Evolutionary conservation across 2,329 filamentous ascomycete species (phyloP), one percentile per base, ranked within the genome.

Genomic region (Pseudophaeomoniella oleicola): DNA sequence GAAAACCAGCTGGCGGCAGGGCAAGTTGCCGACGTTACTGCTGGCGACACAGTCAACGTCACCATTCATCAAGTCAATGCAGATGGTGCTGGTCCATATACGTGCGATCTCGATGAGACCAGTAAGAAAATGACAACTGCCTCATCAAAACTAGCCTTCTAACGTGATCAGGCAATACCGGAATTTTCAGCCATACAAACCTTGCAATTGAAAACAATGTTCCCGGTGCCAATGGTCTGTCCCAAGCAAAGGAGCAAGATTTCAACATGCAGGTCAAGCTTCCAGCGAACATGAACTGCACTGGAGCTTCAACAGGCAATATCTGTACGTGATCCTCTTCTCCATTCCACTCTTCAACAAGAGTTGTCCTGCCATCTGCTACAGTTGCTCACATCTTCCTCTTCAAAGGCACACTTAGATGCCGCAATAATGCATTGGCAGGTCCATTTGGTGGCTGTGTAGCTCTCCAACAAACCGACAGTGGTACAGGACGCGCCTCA

Each of bases 11-110:
- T 57, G 11, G 48, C 53, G 18, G 49, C 47, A 10, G 50, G 50
- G 5, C 46, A 50, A 12, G 46, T 57, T 27, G 22, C 22, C 22
- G 22, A 27, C n/a, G 22, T 80, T 46, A 63, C 60, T 4, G 47
- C 60, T 0, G 75, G 75, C 34, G 76, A 75, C 39, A 46, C 63
- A 38, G 46, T 80, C 41, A 58, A 58, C 46, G 78, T 80, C 64
- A 78, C 72, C 2, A 60, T 79, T 6, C 75, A 78, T 57, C 75
- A 79, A 53, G 73, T 80, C 52, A 80, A 79, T 56, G 63, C 63
- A 27, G 76, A 81, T 45, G 76, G 76, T 39, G 75, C 71, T 40
- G 76, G 76, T 9, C 74, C 75, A 2, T 79, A 76, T 56, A 68
- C 60, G 4, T 78, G 74, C 59, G 73, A 73, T 64, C 74, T 79